phyloP scores from a whole-genome alignment of 139 green algal species.

The Auxenochlorella pyrenoidosa region DNA sequence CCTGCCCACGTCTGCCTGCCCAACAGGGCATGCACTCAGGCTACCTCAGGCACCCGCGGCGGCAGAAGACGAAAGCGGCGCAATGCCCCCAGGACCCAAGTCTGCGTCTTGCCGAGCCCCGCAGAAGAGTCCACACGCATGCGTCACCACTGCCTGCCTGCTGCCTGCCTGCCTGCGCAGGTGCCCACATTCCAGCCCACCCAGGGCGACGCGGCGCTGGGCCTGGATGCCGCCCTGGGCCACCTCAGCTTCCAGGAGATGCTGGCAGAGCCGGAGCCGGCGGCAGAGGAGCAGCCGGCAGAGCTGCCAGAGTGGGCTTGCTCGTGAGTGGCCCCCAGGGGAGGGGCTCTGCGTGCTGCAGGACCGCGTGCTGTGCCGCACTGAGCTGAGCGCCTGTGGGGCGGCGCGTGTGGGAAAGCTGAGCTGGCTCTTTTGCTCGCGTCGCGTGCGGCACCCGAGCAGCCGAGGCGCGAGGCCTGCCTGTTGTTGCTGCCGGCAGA shows the following conservation, averaged over 20 bases:
- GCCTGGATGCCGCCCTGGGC: slow-evolving; percentile 13
- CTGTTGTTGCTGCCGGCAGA: too few relatives aligned
- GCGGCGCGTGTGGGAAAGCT: background rate
- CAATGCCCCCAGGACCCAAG: background rate
- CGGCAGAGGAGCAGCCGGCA: slow-evolving; percentile 28
- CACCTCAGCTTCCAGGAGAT: slow-evolving; percentile 44
- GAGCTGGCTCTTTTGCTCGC: background rate
- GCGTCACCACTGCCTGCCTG: background rate
- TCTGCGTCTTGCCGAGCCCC: background rate
- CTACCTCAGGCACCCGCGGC: too few relatives aligned
- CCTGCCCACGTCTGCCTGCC: too few relatives aligned
- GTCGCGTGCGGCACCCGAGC: too few relatives aligned
- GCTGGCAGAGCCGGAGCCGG: slow-evolving; percentile 57
- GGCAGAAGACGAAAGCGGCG: too few relatives aligned
- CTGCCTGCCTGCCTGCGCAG: slow-evolving; percentile 6
- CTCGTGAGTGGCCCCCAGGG: slow-evolving; percentile 52
- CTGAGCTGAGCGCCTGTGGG: background rate
- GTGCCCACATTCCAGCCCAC: slow-evolving; percentile 29
- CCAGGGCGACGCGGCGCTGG: slow-evolving; percentile 28
- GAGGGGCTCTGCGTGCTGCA: too few relatives aligned
- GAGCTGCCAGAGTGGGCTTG: slow-evolving; percentile 73
- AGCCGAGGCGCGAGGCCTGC: too few relatives aligned
- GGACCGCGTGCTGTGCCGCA: background rate
- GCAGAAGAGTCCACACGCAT: too few relatives aligned
- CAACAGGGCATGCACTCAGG: too few relatives aligned